Percentiles rank a stretch among this genome's conserved stretches.
Conservation (phyloP, 352 stramenopile species). For the Globisporangium echinulatum region DNA sequence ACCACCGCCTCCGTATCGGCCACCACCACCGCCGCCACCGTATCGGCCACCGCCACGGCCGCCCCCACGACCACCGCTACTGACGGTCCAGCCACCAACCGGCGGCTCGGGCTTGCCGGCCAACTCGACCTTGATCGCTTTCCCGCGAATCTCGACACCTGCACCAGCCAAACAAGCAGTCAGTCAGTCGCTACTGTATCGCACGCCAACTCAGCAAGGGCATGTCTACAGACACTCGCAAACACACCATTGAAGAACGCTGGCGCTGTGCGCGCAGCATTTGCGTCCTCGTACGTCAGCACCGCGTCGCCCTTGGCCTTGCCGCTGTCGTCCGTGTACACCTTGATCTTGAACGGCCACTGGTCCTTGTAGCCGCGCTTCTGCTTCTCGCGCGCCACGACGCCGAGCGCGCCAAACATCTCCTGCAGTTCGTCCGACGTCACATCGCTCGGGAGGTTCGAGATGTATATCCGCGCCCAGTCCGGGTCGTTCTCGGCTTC, state of each 20-base stretch:
- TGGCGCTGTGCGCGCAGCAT: constrained; percentile 70
- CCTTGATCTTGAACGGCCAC: constrained; percentile 89
- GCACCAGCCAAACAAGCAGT: background rate
- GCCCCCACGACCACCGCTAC: constrained; percentile 31
- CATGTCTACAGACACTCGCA: too few relatives aligned
- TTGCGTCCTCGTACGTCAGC: constrained; percentile 82
- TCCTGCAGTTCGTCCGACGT: constrained; percentile 80
- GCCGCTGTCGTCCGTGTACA: constrained; percentile 74
- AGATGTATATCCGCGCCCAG: constrained; percentile 86
- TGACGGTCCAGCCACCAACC: constrained; percentile 57
- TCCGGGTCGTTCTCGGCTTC: constrained; percentile 74
- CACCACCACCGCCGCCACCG: constrained; percentile 7
- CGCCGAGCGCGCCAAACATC: constrained; percentile 77
- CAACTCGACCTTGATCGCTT: constrained; percentile 83
- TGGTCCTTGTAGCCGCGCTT: constrained; percentile 86
- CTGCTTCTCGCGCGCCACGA: constrained; percentile 82
- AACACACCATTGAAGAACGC: constrained; percentile 76
- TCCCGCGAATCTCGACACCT: constrained; percentile 71
- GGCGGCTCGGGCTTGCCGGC: constrained; percentile 78
- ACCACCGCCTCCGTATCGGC: constrained; percentile 23
- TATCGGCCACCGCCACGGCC: constrained; percentile 26
- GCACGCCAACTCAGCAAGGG: too few relatives aligned
- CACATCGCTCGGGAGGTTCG: constrained; percentile 66
- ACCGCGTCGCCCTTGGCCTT: constrained; percentile 78
- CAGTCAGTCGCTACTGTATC: constrained; percentile 1